Base-by-base conservation (phyloP, 129 eudicot species). In the Flaveria bidentis region DNA sequence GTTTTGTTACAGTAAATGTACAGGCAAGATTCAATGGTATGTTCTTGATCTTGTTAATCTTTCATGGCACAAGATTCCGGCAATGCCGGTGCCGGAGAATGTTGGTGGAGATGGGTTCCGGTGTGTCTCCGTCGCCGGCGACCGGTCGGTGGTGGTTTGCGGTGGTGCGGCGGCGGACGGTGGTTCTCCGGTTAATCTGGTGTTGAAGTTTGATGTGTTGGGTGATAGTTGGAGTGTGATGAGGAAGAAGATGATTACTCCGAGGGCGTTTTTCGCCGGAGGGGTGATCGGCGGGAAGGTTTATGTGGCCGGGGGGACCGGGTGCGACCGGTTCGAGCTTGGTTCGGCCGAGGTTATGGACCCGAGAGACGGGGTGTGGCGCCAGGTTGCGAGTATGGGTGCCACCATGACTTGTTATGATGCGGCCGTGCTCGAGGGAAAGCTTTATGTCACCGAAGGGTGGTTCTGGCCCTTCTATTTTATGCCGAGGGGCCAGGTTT, bases 381-480 rank as follows among this genome's bases (percentile, higher is more conserved):
- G 76, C 4, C 83, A 89, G 3, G 76, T 90, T 76, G 84, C 89
- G 23, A 81, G 55, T 65, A 93, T 93, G 98, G 87, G 84, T n/a
- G 72, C 88, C 0, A 81, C 69, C 64, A 90, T 93, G 96, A 87
- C 92, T 12, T 84, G 92, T 17, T 93, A 90, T 69, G 98, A 90
- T 71, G 36, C 97, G 2, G 96, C 91, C 6, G 97, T 93, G 76
- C 88, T 93, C 3, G 78, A 93, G 51, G 92, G 96, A 56, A 93
- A 93, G 85, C 92, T 93, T 76, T 88, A 85, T n/a, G 88, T 88
- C 15, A 93, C 97, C 1, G 98, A 90, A 79, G 98, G 98, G 11
- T 93, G 98, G 98, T 90, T 85, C 78, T 93, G 98, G 98, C 98
- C 98, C 0, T 93, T 93, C 36, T 87, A 80, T 58, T 86, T 82